A percentile compares a stretch with the other conserved stretches of the same genome.
These are phyloP conservation scores for Ustilago lituana DNA, from an alignment of 1,284 basidiomycete genomes.

Conservation along the genomic window DNA sequence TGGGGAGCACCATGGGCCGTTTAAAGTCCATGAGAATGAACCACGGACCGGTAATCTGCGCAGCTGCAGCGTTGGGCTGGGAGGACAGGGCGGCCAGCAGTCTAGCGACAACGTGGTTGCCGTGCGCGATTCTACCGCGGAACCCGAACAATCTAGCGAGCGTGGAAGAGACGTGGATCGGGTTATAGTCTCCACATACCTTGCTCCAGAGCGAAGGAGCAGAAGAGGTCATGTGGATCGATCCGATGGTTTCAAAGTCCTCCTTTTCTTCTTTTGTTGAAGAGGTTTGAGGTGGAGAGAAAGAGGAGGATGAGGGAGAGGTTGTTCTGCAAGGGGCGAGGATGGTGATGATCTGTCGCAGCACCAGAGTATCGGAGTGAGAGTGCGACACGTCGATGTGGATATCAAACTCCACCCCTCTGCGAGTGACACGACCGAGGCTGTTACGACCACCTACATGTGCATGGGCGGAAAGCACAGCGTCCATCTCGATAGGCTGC, in stretches of 20 bases:
- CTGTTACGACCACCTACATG: slow-evolving; percentile 14
- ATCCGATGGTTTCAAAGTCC: background rate
- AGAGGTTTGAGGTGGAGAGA: background rate
- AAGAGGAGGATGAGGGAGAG: no score
- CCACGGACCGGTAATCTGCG: no score
- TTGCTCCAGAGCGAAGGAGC: slow-evolving; percentile 8
- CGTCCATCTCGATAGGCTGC: background rate
- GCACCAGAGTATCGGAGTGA: background rate
- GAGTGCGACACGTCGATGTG: slow-evolving; percentile 16
- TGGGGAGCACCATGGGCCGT: slow-evolving; percentile 21
- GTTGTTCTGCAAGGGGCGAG: slow-evolving; percentile 11
- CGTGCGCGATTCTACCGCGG: slow-evolving; percentile 26
- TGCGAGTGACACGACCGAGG: slow-evolving; percentile 6
- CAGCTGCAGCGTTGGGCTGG: no score
- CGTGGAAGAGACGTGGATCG: slow-evolving; percentile 28
- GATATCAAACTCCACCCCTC: slow-evolving; percentile 33
- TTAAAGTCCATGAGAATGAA: slow-evolving; percentile 20
- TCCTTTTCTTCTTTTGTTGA: background rate
- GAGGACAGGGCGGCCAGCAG: no score
- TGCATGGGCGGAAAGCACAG: slow-evolving; percentile 12
- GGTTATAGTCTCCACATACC: slow-evolving; percentile 31
- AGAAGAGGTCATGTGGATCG: background rate
- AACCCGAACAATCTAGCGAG: slow-evolving; percentile 26
- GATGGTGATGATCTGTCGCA: slow-evolving; percentile 30
- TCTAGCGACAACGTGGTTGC: slow-evolving; percentile 23